Evolutionary conservation across 164 flowering plant species (phyloP).

Genomic region (Hamamelis virginiana): DNA sequence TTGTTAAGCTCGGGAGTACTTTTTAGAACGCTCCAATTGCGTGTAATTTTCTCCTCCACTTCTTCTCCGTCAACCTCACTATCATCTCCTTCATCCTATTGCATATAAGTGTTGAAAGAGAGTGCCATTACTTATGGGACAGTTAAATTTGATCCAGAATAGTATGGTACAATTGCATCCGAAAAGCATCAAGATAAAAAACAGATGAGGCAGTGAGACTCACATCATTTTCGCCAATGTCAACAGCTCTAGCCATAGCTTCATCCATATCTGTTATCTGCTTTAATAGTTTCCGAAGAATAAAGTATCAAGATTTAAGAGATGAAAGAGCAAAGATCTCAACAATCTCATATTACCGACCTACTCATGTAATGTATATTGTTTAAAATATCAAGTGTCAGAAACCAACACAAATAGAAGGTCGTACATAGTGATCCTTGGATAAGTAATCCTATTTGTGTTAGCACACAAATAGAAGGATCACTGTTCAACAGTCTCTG

Average conservation of each 20-base stretch:
- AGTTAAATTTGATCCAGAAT: not conserved
- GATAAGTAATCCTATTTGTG: too few relatives aligned
- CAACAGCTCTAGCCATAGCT: conserved; percentile 95
- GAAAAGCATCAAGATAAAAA: not conserved
- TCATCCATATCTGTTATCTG: conserved; percentile 85
- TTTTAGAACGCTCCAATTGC: conserved; percentile 90
- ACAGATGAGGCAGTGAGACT: conserved; percentile 19
- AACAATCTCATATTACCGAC: too few relatives aligned
- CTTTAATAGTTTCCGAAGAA: conserved; percentile 13
- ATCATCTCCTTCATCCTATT: conserved; percentile 59
- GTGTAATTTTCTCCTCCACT: conserved; percentile 64
- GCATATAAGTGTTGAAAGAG: conserved; percentile 1
- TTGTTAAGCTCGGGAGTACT: conserved; percentile 66
- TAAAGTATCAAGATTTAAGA: not conserved
- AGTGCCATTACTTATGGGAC: not conserved
- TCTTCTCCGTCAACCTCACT: conserved; percentile 55
- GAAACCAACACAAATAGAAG: too few relatives aligned
- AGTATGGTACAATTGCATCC: not conserved
- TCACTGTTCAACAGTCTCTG: too few relatives aligned
- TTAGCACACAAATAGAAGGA: too few relatives aligned
- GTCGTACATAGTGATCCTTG: too few relatives aligned
- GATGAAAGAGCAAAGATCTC: too few relatives aligned
- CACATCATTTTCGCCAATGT: conserved; percentile 95
- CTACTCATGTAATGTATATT: too few relatives aligned
- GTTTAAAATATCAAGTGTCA: too few relatives aligned